phyloP scores from a whole-genome alignment of 371 early-diverging fungal genomes.

The Rhizomucor miehei region DNA sequence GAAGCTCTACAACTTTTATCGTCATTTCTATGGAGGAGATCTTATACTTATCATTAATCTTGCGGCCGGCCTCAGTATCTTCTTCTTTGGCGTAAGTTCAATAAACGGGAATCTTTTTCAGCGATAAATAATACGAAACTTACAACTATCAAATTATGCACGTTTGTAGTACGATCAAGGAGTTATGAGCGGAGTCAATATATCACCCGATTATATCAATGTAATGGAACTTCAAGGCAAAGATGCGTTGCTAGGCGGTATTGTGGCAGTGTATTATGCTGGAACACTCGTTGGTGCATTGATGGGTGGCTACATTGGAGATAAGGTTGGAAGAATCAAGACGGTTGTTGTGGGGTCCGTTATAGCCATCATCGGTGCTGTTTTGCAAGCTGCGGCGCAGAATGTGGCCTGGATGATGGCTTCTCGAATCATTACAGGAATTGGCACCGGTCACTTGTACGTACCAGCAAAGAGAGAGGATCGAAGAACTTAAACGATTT shows the following conservation, averaged over 20 bases:
- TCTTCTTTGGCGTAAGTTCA: conserved; percentile 42
- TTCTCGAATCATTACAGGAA: conserved; percentile 40
- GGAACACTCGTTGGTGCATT: conserved; percentile 43
- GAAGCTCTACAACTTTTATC: conserved; percentile 8
- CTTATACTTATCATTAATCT: conserved; percentile 32
- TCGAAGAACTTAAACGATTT: no score
- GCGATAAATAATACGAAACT: background rate
- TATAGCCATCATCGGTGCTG: conserved; percentile 35
- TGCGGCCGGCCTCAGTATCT: conserved; percentile 42
- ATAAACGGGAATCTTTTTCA: background rate
- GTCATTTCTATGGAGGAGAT: conserved; percentile 9
- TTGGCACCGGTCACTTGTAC: conserved; percentile 45
- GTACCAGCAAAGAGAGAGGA: background rate
- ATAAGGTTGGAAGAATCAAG: conserved; percentile 37
- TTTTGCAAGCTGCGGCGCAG: conserved; percentile 35
- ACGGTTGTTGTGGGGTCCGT: conserved; percentile 33
- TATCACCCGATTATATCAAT: conserved; percentile 34
- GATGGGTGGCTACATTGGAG: conserved; percentile 42
- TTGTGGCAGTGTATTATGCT: conserved; percentile 37
- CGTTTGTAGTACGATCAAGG: conserved; percentile 42
- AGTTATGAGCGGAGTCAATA: conserved; percentile 45
- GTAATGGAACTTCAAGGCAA: conserved; percentile 35
- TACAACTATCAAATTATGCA: background rate
- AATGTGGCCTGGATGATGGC: conserved; percentile 45
- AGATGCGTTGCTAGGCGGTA: conserved; percentile 38